A percentile compares a stretch with the other conserved stretches of the same genome.
phyloP scores from a whole-genome alignment of 495 filamentous ascomycete species.

The Collariella sp. region DNA sequence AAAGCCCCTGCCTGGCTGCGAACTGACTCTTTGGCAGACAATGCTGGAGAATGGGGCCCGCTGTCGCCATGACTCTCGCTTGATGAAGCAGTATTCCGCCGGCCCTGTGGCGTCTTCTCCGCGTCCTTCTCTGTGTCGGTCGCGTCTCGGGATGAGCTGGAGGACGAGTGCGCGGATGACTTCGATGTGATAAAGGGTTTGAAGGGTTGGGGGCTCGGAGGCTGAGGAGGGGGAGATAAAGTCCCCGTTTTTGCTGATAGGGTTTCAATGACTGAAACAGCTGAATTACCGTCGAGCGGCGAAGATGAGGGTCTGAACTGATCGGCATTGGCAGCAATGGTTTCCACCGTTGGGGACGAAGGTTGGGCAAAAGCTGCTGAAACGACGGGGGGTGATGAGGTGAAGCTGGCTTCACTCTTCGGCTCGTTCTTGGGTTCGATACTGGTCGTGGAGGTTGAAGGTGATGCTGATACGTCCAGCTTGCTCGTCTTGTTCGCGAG shows the following conservation, averaged over 20 bases:
- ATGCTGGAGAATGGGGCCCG: conserved; percentile 25
- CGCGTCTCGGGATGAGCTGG: conserved; percentile 24
- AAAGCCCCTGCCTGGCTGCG: conserved; percentile 32
- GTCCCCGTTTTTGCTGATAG: conserved; percentile 54
- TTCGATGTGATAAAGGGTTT: conserved; percentile 32
- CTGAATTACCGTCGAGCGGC: conserved; percentile 45
- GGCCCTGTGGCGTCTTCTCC: conserved; percentile 29
- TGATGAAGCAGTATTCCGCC: conserved; percentile 38
- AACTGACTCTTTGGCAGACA: conserved; percentile 29
- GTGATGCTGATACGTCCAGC: conserved; percentile 16
- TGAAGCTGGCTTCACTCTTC: conserved; percentile 24
- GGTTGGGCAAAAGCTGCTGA: conserved; percentile 54
- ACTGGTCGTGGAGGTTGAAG: conserved; percentile 32
- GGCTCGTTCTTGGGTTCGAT: conserved; percentile 24
- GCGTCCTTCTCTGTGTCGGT: conserved; percentile 30
- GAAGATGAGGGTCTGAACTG: conserved; percentile 37
- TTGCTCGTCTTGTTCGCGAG: conserved; percentile 30
- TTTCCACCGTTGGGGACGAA: conserved; percentile 54
- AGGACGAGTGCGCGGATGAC: conserved; percentile 35
- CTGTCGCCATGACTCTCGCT: conserved; percentile 24
- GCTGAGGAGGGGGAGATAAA: conserved; percentile 43
- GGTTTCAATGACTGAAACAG: conserved; percentile 55
- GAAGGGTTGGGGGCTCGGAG: conserved; percentile 43
- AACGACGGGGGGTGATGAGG: conserved; percentile 35
- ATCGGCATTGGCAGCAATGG: conserved; percentile 55